A percentile compares a stretch with the other conserved stretches of the same genome.
phyloP scores from a whole-genome alignment of 2,329 filamentous ascomycete genomes.

The Aspergillus unguis region DNA sequence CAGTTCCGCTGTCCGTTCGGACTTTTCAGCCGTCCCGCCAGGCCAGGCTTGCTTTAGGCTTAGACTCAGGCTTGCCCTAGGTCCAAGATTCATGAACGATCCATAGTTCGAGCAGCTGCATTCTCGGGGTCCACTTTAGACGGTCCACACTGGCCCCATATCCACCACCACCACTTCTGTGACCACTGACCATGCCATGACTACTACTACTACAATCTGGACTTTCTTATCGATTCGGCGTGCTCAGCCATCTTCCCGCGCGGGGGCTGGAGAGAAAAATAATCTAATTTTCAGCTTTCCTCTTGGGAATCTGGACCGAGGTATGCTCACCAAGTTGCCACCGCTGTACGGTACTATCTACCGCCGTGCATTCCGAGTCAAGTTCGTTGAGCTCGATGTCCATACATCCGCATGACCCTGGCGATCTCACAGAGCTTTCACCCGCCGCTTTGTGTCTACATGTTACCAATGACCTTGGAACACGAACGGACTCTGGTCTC shows the following conservation, averaged over 20 bases:
- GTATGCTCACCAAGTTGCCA: too few relatives aligned
- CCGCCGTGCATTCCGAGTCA: too few relatives aligned
- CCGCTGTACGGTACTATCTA: too few relatives aligned
- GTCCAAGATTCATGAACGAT: slow-evolving; percentile 1
- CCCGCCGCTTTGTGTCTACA: slow-evolving; percentile 10
- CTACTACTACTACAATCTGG: too few relatives aligned
- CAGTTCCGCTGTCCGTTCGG: neutral
- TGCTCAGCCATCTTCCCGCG: neutral
- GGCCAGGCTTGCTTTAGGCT: too few relatives aligned
- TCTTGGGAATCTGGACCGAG: neutral
- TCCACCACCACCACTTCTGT: too few relatives aligned
- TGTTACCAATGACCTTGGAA: slow-evolving; percentile 19
- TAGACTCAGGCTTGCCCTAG: neutral
- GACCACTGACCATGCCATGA: too few relatives aligned
- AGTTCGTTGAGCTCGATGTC: too few relatives aligned
- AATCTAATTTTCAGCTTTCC: neutral
- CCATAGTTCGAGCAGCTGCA: too few relatives aligned
- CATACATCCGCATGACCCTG: too few relatives aligned
- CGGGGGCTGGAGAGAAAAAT: neutral
- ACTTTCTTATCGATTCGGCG: slow-evolving; percentile 4
- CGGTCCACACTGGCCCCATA: slow-evolving; percentile 10
- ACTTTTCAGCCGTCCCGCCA: slow-evolving; percentile 6
- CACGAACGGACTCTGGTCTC: slow-evolving; percentile 12
- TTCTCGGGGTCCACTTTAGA: slow-evolving; percentile 9
- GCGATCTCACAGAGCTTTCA: neutral